Percentiles rank a stretch among this genome's conserved stretches.
These are phyloP conservation scores for Ophiocordyceps robertsii DNA, from an alignment of 2,329 filamentous ascomycete genomes.

Conservation along the genomic window DNA sequence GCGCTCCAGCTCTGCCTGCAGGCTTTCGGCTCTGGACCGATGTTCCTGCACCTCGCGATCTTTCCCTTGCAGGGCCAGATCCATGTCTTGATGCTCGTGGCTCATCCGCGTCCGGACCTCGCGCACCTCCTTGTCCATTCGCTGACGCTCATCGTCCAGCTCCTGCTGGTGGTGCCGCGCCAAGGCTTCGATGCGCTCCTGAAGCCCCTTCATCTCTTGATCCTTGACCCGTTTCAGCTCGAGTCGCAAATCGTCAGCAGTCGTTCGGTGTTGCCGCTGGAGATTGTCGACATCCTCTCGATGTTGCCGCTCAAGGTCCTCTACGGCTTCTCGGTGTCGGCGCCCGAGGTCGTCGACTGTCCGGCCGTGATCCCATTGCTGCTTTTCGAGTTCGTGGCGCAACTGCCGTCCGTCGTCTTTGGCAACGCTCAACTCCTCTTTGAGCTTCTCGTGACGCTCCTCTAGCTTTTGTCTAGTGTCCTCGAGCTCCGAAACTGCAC, in stretches of 20 bases:
- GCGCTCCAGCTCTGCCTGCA: slow-evolving; percentile 39
- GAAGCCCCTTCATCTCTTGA: slow-evolving; percentile 42
- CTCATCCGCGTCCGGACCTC: slow-evolving; percentile 43
- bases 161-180: slow-evolving; percentile 49
- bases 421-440: slow-evolving; percentile 45
- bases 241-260: slow-evolving; percentile 24
- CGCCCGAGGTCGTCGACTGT: slow-evolving; percentile 41
- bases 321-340: slow-evolving; percentile 19
- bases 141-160: slow-evolving; percentile 49
- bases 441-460: slow-evolving; percentile 35
- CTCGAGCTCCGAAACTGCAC: slow-evolving; percentile 34
- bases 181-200: slow-evolving; percentile 53
- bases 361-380: slow-evolving; percentile 20
- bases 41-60: slow-evolving; percentile 40
- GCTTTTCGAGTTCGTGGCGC: slow-evolving; percentile 21
- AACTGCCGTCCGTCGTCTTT: slow-evolving; percentile 21
- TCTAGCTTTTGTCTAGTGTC: slow-evolving; percentile 30
- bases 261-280: slow-evolving; percentile 18
- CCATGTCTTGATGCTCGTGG: slow-evolving; percentile 38
- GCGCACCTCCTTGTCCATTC: slow-evolving; percentile 47
- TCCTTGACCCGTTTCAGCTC: slow-evolving; percentile 29
- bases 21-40: slow-evolving; percentile 26
- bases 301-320: slow-evolving; percentile 29
- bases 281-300: slow-evolving; percentile 20
- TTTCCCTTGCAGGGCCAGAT: slow-evolving; percentile 32